Conservation (phyloP, 106 monocot genomes). For the Posidonia australis region DNA sequence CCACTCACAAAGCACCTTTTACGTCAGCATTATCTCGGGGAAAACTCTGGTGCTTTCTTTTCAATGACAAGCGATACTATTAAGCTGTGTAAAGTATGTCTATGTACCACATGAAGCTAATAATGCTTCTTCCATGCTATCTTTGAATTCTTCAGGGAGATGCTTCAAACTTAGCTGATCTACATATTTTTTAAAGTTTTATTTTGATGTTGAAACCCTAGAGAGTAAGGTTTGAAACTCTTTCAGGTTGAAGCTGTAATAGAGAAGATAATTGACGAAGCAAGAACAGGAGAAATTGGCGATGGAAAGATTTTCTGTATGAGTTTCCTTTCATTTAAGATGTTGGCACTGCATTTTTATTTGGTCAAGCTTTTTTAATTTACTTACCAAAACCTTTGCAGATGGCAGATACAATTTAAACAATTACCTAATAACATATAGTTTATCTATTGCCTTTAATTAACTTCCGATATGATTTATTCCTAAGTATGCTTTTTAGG, state of each 20-base stretch:
- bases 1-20: too few relatives aligned
- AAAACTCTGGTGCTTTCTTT: too few relatives aligned
- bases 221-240: background rate
- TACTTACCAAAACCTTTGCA: background rate
- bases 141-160: background rate
- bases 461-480: too few relatives aligned
- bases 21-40: too few relatives aligned
- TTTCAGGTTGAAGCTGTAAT: constrained; percentile 62
- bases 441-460: too few relatives aligned
- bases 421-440: too few relatives aligned
- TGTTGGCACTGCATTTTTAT: background rate
- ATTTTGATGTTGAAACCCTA: background rate
- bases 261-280: constrained; percentile 67
- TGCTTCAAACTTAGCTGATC: background rate
- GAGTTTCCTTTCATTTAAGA: background rate
- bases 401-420: too few relatives aligned
- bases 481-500: too few relatives aligned
- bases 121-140: background rate
- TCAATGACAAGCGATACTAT: too few relatives aligned
- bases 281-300: constrained; percentile 88
- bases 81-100: too few relatives aligned
- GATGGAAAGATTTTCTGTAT: constrained; percentile 85
- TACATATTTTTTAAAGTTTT: background rate
- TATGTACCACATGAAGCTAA: too few relatives aligned
- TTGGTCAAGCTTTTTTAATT: background rate